These are phyloP conservation scores for Tetradesmus obliquus DNA, from an alignment of 139 green algal genomes.

Conservation along the genomic window DNA sequence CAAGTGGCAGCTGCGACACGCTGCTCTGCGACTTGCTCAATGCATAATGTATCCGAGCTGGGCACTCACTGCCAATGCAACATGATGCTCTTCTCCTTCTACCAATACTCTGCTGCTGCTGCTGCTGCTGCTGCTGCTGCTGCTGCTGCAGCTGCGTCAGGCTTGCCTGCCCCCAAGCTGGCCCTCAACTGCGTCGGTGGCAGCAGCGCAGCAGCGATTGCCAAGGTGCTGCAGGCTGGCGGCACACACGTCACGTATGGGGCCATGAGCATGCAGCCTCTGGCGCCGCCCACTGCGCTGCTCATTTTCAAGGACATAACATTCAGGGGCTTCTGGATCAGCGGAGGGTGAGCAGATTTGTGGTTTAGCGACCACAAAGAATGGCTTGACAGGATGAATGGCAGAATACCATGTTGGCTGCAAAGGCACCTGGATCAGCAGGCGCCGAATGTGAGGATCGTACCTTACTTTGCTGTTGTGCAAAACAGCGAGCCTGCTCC, in stretches of 20 bases:
- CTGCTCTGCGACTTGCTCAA: no score
- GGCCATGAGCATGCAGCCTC: slow-evolving; percentile 86
- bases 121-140: neutral
- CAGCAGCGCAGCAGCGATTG: slow-evolving; percentile 58
- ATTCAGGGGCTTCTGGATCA: slow-evolving; percentile 87
- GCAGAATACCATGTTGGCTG: no score
- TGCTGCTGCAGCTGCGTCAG: slow-evolving; percentile 46
- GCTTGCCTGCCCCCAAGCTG: slow-evolving; percentile 65
- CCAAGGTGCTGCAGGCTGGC: slow-evolving; percentile 75
- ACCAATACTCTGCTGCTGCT: neutral
- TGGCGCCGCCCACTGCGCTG: slow-evolving; percentile 74
- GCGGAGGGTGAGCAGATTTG: slow-evolving; percentile 55
- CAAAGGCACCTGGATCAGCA: neutral
- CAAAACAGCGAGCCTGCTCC: neutral
- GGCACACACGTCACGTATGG: slow-evolving; percentile 91
- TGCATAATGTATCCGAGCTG: no score
- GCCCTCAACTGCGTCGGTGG: slow-evolving; percentile 88
- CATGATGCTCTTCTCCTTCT: no score
- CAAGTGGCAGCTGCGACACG: neutral
- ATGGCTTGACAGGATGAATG: no score
- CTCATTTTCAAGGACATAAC: slow-evolving; percentile 94
- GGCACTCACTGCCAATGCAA: no score
- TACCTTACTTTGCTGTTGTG: neutral
- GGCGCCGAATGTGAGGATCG: neutral
- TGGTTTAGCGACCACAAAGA: neutral